phyloP scores from a whole-genome alignment of 805 yeast species.

The Ogataea ramenticola region DNA sequence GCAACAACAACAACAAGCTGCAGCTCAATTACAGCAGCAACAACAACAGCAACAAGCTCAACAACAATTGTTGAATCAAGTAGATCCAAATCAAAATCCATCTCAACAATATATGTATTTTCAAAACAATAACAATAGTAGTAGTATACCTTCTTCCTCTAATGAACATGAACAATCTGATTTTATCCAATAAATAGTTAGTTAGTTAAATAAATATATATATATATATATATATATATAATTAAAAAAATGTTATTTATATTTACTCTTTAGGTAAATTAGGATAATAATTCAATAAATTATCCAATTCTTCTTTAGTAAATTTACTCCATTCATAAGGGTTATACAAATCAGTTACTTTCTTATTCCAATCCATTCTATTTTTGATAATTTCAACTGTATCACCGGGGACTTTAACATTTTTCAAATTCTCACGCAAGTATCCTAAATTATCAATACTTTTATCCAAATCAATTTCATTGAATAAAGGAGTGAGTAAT shows the following conservation, averaged over 20 bases:
- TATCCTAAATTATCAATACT: constrained; percentile 57
- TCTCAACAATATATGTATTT: not conserved
- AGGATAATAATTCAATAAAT: constrained; percentile 43
- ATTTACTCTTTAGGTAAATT: constrained; percentile 28
- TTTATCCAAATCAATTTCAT: constrained; percentile 34
- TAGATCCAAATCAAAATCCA: not conserved
- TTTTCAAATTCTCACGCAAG: constrained; percentile 43
- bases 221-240: not conserved
- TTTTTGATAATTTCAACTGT: constrained; percentile 41
- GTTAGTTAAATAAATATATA: not conserved
- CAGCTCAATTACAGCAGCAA: constrained; percentile 3
- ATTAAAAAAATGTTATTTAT: too few relatives aligned
- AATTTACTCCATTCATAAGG: constrained; percentile 54
- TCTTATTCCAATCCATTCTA: constrained; percentile 68
- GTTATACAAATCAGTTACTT: constrained; percentile 51
- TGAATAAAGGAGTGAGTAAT: constrained; percentile 38
- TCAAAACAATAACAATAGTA: not conserved
- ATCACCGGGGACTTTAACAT: constrained; percentile 33
- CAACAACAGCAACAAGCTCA: constrained; percentile 1
- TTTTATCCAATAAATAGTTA: not conserved
- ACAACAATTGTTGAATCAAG: not conserved
- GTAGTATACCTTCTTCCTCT: not conserved
- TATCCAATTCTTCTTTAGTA: constrained; percentile 27
- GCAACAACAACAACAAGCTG: constrained; percentile 6
- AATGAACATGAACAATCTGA: constrained; percentile 2